Conservation (phyloP, 164 flowering plant species). For the Macadamia integrifolia region DNA sequence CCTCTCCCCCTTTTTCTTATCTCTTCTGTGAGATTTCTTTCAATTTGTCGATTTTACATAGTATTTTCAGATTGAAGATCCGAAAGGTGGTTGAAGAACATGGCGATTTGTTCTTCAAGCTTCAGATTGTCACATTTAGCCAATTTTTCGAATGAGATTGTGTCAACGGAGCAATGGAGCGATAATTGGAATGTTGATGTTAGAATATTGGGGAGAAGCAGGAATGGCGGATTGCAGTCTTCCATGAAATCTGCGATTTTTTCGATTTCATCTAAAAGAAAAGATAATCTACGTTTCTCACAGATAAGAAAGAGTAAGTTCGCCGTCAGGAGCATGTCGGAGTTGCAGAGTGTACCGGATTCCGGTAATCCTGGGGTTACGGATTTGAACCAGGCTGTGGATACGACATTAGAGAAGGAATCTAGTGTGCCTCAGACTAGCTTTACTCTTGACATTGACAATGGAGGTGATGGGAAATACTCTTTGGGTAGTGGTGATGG, state of each 20-base stretch:
- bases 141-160: slow-evolving; percentile 3
- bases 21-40: neutral
- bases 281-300: neutral
- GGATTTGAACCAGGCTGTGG: no score
- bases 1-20: neutral
- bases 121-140: neutral
- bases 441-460: slow-evolving; percentile 8
- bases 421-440: slow-evolving; percentile 1
- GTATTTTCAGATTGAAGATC: neutral
- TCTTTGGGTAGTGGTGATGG: slow-evolving; percentile 34
- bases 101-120: slow-evolving; percentile 14
- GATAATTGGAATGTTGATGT: slow-evolving; percentile 1
- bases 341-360: no score
- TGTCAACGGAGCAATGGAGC: slow-evolving; percentile 1
- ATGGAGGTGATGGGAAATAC: slow-evolving; percentile 15
- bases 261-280: neutral
- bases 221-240: neutral
- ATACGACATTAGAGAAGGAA: neutral
- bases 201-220: slow-evolving; percentile 6
- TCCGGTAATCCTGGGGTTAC: no score
- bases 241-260: slow-evolving; percentile 1
- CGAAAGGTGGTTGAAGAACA: neutral
- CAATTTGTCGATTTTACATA: slow-evolving; percentile 10
- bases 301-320: neutral
- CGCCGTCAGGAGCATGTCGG: no score